Evolutionary conservation across 1,284 basidiomycete species (phyloP).

Genomic region (Sporisorium exsertum): DNA sequence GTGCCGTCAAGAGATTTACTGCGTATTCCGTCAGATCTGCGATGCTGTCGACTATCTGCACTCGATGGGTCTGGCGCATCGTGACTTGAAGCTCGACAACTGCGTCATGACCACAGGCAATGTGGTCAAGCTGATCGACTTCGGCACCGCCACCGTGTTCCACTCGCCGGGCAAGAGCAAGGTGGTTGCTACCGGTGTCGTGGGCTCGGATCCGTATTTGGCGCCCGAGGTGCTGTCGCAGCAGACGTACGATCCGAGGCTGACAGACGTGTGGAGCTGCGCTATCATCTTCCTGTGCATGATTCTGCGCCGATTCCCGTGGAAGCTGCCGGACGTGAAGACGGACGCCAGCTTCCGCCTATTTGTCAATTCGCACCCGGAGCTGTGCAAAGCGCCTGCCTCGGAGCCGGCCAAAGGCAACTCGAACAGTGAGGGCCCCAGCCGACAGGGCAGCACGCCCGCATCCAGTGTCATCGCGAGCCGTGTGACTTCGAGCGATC

Average conservation of each 20-base stretch:
- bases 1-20: slow-evolving; percentile 97
- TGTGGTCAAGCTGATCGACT: slow-evolving; percentile 98
- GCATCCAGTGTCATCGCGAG: slow-evolving; percentile 37
- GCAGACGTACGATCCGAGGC: slow-evolving; percentile 90
- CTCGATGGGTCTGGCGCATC: slow-evolving; percentile 94
- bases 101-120: slow-evolving; percentile 96
- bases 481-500: slow-evolving; percentile 47
- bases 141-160: slow-evolving; percentile 98
- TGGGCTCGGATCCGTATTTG: slow-evolving; percentile 97
- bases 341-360: slow-evolving; percentile 89
- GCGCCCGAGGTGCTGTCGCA: slow-evolving; percentile 91
- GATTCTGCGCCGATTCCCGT: slow-evolving; percentile 95
- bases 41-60: slow-evolving; percentile 98
- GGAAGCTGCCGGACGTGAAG: slow-evolving; percentile 97
- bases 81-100: slow-evolving; percentile 99
- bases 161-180: slow-evolving; percentile 84
- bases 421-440: slow-evolving; percentile 23
- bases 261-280: slow-evolving; percentile 98
- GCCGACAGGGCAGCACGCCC: slow-evolving; percentile 35
- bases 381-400: slow-evolving; percentile 73
- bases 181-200: slow-evolving; percentile 82
- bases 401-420: slow-evolving; percentile 22
- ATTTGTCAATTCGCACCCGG: slow-evolving; percentile 91
- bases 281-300: slow-evolving; percentile 99
- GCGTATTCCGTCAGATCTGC: slow-evolving; percentile 98